Evolutionary conservation across 2,329 filamentous ascomycete species (phyloP).

Genomic region (Ustulina deusta): DNA sequence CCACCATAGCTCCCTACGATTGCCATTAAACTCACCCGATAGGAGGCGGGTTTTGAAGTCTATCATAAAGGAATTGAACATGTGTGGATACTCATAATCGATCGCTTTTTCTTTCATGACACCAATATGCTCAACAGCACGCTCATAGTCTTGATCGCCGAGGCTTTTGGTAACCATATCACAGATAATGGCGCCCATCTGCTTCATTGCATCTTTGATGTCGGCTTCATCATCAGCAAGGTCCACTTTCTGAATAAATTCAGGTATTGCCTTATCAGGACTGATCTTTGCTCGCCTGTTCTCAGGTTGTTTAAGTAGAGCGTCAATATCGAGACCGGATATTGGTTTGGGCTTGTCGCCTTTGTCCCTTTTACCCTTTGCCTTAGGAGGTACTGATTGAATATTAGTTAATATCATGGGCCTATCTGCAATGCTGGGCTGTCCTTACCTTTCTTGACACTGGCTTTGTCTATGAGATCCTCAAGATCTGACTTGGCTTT

Average conservation of each 20-base stretch:
- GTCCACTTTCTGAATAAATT: constrained; percentile 85
- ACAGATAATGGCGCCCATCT: constrained; percentile 79
- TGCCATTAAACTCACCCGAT: constrained; percentile 77
- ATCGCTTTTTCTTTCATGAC: constrained; percentile 83
- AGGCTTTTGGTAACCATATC: constrained; percentile 77
- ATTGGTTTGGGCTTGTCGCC: constrained; percentile 78
- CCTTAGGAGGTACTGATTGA: constrained; percentile 77
- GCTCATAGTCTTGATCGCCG: constrained; percentile 79
- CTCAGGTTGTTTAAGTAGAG: constrained; percentile 67
- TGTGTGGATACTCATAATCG: constrained; percentile 77
- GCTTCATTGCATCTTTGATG: constrained; percentile 75
- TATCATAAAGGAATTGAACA: constrained; percentile 81
- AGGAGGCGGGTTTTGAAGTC: constrained; percentile 79
- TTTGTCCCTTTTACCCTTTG: constrained; percentile 77
- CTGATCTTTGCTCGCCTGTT: constrained; percentile 57
- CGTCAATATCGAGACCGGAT: constrained; percentile 88
- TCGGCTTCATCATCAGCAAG: constrained; percentile 69
- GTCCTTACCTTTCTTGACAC: constrained; percentile 81
- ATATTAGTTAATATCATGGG: constrained; percentile 46
- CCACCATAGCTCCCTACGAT: constrained; percentile 87
- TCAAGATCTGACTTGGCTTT: constrained; percentile 70
- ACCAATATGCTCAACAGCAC: constrained; percentile 79
- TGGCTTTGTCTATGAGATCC: constrained; percentile 74
- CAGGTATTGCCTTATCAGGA: constrained; percentile 82
- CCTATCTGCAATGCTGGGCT: neutral